Evolutionary conservation across 345 rosid species (phyloP), one percentile per base, ranked within the genome.

Genomic region (Euphorbia lathyris): DNA sequence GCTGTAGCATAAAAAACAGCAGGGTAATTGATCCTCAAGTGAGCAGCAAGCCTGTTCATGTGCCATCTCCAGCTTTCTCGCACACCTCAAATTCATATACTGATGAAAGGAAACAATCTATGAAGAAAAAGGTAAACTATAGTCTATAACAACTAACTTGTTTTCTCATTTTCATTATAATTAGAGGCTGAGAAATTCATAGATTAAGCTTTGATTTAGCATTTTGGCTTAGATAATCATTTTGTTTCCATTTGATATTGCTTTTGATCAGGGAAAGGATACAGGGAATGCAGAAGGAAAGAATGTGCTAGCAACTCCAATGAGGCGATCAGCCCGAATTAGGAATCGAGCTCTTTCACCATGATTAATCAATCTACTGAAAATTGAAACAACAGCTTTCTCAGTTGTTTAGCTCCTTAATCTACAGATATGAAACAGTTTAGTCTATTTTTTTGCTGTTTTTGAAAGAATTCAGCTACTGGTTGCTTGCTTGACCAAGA

Each of bases 301-400:
- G 26, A 76, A 29, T 4, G 63, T 7, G n/a, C 53, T 29, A 11
- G 29, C 20, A 45, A 82, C 86, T 58, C 79, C 86, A 1, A 48
- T 83, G 63, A 82, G 90, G 76, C 67, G 90, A 70, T 86, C 90
- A 51, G 72, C 75, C 61, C 70, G 87, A 74, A 67, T 86, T 29
- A 75, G 72, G 11, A 78, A 58, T 38, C 84, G 73, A 2, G 16
- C 71, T 27, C 13, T 66, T 50, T 79, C 85, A 61, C 81, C 84
- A 25, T 74, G 72, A 81, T 53, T 34, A 29, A 7, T 43, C 17
- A 61, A 29, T 48, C 13, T 11, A 32, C 52, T 47, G 52, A 30
- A 27, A 9, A 22, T 56, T 30, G 77, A 66, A 78, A 76, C 74
- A n/a, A n/a, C n/a, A 72, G 25, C 81, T 48, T 40, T 65, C 78